A percentile compares a stretch with the other conserved stretches of the same genome.
Conservation (phyloP, 1,284 basidiomycete genomes). For the Peniophora sp. region DNA sequence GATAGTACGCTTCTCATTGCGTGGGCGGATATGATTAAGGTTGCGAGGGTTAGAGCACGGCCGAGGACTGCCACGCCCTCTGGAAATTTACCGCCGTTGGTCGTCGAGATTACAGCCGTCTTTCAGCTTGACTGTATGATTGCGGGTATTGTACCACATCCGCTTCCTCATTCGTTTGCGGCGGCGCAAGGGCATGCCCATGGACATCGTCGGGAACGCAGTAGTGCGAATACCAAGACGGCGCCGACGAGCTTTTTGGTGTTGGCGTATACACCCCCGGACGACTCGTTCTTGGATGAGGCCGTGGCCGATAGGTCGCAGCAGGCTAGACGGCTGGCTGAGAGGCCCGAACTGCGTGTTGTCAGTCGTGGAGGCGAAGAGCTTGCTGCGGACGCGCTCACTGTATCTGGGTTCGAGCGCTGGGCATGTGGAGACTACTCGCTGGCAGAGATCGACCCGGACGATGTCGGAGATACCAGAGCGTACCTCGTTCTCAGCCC, state of each 20-base stretch:
- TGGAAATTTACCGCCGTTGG: conserved; percentile 41
- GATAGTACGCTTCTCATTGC: conserved; percentile 85
- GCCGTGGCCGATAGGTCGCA: conserved; percentile 61
- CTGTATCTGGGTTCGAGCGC: conserved; percentile 69
- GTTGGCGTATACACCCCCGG: conserved; percentile 74
- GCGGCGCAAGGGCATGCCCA: conserved; percentile 5
- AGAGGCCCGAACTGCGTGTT: conserved; percentile 88
- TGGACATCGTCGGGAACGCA: conserved; percentile 15
- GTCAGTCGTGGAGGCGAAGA: conserved; percentile 89
- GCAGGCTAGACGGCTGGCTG: conserved; percentile 75
- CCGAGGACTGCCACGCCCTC: conserved; percentile 36
- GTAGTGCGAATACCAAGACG: conserved; percentile 11
- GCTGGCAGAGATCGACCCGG: conserved; percentile 42
- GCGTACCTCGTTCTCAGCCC: conserved; percentile 83
- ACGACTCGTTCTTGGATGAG: conserved; percentile 58
- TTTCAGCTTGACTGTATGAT: conserved; percentile 97
- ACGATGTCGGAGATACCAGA: conserved; percentile 26
- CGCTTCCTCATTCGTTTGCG: conserved; percentile 25
- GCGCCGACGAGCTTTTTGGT: conserved; percentile 67
- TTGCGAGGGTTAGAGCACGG: conserved; percentile 73
- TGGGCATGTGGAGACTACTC: conserved; percentile 94
- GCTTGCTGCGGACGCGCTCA: conserved; percentile 79
- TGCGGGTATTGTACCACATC: conserved; percentile 82
- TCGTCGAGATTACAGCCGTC: conserved; percentile 85
- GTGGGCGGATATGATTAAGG: conserved; percentile 94